Conservation (phyloP, 257 asterid species). For the Jacaranda copaia region DNA sequence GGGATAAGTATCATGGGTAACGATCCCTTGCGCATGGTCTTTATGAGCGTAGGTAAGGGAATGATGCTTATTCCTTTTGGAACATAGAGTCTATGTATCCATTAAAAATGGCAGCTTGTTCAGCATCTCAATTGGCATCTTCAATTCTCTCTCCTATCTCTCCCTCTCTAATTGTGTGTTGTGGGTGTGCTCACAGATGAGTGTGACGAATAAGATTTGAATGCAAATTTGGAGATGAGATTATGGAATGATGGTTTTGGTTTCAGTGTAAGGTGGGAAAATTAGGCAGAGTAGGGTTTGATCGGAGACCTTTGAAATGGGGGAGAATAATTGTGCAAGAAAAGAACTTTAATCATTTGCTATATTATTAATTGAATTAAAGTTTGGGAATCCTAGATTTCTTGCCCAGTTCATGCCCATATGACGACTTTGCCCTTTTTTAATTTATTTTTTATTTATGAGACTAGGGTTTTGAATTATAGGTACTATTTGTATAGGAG, state of each 20-base stretch:
- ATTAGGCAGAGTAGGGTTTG: no score
- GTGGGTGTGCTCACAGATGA: neutral
- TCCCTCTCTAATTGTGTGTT: neutral
- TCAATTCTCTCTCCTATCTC: constrained; percentile 23
- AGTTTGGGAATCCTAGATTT: no score
- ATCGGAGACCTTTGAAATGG: no score
- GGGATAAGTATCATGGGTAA: constrained; percentile 67
- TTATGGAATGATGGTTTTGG: neutral
- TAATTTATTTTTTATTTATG: no score
- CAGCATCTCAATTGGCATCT: constrained; percentile 91
- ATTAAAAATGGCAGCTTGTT: constrained; percentile 85
- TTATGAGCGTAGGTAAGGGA: constrained; percentile 90
- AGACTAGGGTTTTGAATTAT: no score
- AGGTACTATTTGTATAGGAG: no score
- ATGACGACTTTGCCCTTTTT: no score
- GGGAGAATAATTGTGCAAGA: no score
- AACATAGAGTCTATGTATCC: constrained; percentile 77
- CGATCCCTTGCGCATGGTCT: constrained; percentile 87
- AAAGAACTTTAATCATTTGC: no score
- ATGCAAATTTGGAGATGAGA: neutral
- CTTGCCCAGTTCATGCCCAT: no score
- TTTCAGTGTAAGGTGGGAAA: neutral
- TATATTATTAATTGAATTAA: no score
- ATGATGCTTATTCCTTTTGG: constrained; percentile 72
- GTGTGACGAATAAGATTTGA: constrained; percentile 5